These are phyloP conservation scores for Irpex sp. DNA, from an alignment of 1,284 basidiomycete genomes.

Conservation along the genomic window DNA sequence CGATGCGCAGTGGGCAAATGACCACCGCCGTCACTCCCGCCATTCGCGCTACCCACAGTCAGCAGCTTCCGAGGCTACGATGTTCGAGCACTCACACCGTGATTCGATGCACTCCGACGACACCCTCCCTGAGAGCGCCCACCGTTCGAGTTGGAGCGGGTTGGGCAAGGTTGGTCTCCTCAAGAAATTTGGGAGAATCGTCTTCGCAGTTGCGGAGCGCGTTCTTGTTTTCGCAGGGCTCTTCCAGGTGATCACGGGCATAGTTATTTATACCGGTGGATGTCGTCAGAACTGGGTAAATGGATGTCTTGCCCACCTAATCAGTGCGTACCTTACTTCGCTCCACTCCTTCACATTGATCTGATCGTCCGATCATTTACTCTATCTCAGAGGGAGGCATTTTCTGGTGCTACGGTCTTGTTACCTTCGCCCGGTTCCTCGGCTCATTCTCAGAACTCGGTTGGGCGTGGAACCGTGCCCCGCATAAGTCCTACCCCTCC, in stretches of 20 bases:
- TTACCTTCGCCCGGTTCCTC: constrained; percentile 89
- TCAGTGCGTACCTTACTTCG: constrained; percentile 57
- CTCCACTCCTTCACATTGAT: not conserved
- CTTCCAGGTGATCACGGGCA: constrained; percentile 61
- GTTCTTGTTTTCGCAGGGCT: constrained; percentile 68
- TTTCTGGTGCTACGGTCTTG: constrained; percentile 88
- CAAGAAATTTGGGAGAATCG: constrained; percentile 36
- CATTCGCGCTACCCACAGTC: constrained; percentile 37
- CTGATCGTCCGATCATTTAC: not conserved
- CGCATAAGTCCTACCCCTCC: constrained; percentile 47
- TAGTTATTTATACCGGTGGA: constrained; percentile 79
- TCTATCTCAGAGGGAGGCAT: constrained; percentile 70
- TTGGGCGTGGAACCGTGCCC: constrained; percentile 92
- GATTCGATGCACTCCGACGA: constrained; percentile 56
- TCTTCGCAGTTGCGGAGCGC: constrained; percentile 58
- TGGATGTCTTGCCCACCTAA: constrained; percentile 88
- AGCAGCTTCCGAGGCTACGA: constrained; percentile 48
- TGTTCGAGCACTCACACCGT: constrained; percentile 46
- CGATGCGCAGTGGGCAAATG: constrained; percentile 31
- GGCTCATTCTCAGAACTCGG: constrained; percentile 87
- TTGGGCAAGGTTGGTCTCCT: constrained; percentile 25
- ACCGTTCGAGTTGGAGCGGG: constrained; percentile 13
- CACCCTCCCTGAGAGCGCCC: constrained; percentile 49
- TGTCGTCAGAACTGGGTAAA: constrained; percentile 77
- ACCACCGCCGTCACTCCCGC: constrained; percentile 30